A percentile compares a stretch with the other conserved stretches of the same genome.
phyloP scores from a whole-genome alignment of 129 eudicot genomes.

The Flaveria linearis region DNA sequence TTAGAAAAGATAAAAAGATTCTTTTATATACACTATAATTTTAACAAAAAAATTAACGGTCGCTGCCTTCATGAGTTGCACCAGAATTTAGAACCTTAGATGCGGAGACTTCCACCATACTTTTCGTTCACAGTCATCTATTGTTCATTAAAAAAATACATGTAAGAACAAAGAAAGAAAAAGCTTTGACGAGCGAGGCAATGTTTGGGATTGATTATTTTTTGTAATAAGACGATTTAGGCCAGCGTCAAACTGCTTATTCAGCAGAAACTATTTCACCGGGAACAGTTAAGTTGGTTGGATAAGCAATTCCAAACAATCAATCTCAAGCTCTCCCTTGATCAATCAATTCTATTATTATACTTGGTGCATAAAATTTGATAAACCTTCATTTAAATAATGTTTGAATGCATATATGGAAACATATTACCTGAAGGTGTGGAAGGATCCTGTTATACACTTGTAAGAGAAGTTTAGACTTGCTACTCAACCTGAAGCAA shows the following conservation, averaged over 20 bases:
- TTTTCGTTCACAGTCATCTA: constrained; percentile 60
- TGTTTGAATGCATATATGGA: neutral
- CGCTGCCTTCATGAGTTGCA: neutral
- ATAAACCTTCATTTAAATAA: neutral
- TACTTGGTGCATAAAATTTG: neutral
- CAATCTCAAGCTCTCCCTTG: neutral
- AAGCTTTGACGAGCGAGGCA: neutral
- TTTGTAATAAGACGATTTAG: neutral
- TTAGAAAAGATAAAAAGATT: neutral
- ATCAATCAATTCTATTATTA: neutral
- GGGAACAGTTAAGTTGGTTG: neutral
- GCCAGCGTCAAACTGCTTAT: neutral
- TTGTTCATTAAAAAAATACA: constrained; percentile 1
- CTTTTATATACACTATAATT: neutral
- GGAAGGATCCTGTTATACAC: constrained; percentile 56
- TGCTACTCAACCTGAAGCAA: constrained; percentile 60
- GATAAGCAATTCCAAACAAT: neutral
- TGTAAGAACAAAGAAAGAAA: constrained; percentile 2
- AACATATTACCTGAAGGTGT: constrained; percentile 64
- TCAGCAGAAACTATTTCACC: neutral
- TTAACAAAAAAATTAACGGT: neutral
- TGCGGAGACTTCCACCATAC: constrained; percentile 67
- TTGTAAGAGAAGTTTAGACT: constrained; percentile 50
- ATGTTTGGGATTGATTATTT: neutral
- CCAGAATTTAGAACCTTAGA: constrained; percentile 24